Evolutionary conservation across 148 eudicot genomes (phyloP).

Genomic region (Heliosperma pusillum): DNA sequence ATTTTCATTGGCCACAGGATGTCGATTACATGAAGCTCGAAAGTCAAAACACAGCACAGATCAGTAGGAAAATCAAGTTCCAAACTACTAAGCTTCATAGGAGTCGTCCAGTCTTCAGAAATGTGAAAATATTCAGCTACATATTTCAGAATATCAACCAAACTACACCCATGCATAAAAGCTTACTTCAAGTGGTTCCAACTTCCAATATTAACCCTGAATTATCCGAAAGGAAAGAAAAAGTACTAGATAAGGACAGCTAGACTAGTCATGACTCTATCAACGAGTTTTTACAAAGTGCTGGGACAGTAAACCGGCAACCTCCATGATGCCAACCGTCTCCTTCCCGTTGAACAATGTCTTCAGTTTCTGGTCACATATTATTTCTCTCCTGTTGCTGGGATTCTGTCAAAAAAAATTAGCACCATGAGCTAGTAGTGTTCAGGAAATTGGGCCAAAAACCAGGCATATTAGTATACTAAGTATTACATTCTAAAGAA

Average conservation of each 20-base stretch:
- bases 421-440: no score
- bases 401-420: conserved; percentile 48
- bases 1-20: background rate
- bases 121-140: background rate
- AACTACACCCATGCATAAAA: conserved; percentile 4
- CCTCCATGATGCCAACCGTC: conserved; percentile 44
- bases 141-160: background rate
- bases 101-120: background rate
- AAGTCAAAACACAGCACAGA: background rate
- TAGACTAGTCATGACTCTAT: background rate
- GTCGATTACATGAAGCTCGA: background rate
- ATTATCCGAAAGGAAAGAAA: background rate
- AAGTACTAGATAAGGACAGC: background rate
- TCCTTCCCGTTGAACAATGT: conserved; percentile 56
- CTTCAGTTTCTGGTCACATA: conserved; percentile 64
- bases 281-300: conserved; percentile 46
- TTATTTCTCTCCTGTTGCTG: conserved; percentile 45
- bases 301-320: conserved; percentile 40
- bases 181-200: conserved; percentile 1
- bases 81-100: background rate
- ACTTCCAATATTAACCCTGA: conserved; percentile 3
- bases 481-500: background rate
- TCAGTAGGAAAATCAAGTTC: background rate
- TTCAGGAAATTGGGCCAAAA: background rate
- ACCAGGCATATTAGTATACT: background rate